A percentile compares a stretch with the other conserved stretches of the same genome.
These are phyloP conservation scores for Diutina pseudorugosa DNA, from an alignment of 1,139 yeast genomes.

Conservation along the genomic window DNA sequence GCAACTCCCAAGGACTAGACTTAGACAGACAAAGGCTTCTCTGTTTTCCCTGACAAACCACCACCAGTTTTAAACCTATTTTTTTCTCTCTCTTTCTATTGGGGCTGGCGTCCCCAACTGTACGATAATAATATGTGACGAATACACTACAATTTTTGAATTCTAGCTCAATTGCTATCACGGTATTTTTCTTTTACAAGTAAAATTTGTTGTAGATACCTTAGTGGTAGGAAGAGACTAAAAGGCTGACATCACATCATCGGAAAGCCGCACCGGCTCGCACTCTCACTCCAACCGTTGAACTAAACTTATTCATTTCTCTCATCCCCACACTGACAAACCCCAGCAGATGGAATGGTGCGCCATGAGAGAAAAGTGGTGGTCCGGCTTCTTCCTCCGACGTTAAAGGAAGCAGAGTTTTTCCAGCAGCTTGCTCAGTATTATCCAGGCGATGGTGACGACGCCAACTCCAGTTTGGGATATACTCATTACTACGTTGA, in stretches of 20 bases:
- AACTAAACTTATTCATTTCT: not conserved
- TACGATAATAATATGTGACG: not conserved
- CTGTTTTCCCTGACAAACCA: too few species aligned
- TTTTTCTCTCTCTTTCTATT: too few species aligned
- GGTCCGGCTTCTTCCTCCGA: not conserved
- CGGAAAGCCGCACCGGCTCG: not conserved
- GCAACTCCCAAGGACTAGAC: conserved; percentile 7
- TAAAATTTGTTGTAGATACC: too few species aligned
- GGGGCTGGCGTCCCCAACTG: not conserved
- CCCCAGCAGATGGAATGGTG: conserved; percentile 1
- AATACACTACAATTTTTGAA: too few species aligned
- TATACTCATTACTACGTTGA: not conserved
- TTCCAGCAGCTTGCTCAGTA: not conserved
- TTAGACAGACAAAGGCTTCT: too few species aligned
- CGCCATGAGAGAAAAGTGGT: not conserved
- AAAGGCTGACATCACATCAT: too few species aligned
- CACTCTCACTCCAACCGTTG: too few species aligned
- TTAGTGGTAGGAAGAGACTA: too few species aligned
- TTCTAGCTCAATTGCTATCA: too few species aligned
- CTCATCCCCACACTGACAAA: not conserved
- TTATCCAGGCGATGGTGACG: not conserved
- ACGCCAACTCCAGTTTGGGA: not conserved
- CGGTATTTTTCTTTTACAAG: too few species aligned
- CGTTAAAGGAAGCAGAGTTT: not conserved
- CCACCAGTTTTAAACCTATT: too few species aligned